Base-by-base conservation (phyloP, 345 rosid genomes). In the Schrenkiella parvula region DNA sequence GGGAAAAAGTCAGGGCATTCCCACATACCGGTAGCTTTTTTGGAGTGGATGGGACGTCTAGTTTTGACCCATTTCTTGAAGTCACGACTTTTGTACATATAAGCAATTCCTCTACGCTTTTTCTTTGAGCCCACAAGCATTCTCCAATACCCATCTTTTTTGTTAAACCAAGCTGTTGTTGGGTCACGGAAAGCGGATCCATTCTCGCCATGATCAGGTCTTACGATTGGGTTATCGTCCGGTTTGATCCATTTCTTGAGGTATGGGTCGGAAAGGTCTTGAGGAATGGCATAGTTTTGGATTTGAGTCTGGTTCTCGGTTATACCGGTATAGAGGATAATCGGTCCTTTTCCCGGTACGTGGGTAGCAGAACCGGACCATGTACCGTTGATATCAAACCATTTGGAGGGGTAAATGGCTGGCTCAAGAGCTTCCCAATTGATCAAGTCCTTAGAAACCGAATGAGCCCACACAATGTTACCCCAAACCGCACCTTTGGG, bases 291-390 rank as follows among this genome's bases (percentile, higher is more conserved):
- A 12, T 88, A 91, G 81, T 87, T 91, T 71, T 91, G 96, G 17
- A 88, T 42, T 43, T 93, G 89, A 6, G 78, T 79, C 8, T 82
- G 9, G 6, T 86, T 4, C 4, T 67, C 5, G 59, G 88, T 89
- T 3, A 89, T 42, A 4, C 99, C 97, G 0, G 95, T 93, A 78
- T 93, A 93, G 21, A 93, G 73, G 28, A 93, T 89, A 0, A 88
- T 35, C 25, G 97, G 97, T 38, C 72, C 75, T 42, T 85, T 81
- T 6, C 57, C 77, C 1, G 87, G 91, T 3, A 88, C 85, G 50
- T 83, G 18, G 0, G 97, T 93, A 52, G 90, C 93, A 0, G 98
- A 93, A 2, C 97, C 98, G 1, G 98, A 89, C 98, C 97, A 93
- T 57, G 89, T 84, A 0, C 96, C 98, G 4, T 84, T 80, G 4